Base-by-base conservation (phyloP, 805 yeast species). In the Wickerhamomyces strasburgensis region DNA sequence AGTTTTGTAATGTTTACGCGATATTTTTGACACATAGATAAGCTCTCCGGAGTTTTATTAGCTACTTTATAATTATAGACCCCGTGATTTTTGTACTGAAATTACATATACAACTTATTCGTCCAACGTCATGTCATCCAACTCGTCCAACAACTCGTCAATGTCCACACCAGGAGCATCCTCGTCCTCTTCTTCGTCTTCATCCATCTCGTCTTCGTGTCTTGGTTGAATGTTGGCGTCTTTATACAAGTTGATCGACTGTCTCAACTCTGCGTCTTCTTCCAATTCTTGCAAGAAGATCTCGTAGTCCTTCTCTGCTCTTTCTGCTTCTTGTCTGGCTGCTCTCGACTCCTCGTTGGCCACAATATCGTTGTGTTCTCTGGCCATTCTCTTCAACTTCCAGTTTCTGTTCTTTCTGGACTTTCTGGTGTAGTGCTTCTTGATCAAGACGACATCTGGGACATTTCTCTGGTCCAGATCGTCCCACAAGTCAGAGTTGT, bases 371-470 rank as follows among this genome's bases (percentile, higher is more conserved):
- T 78, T 75, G 66, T 89, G 95, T 65, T 93, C 98, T 57, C 73
- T 84, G 27, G 98, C 98, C 96, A 90, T 89, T 73, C 98, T 84
- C 80, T 85, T 84, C 64, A 90, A 78, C 65, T 83, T 86, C 95
- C 95, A 86, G 62, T 71, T 70, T 73, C 90, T 80, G 71, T 80
- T 75, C 68, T 78, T 82, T 67, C 75, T 77, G 32, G 78, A 70
- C 67, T 81, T 83, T 70, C 95, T 81, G 31, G 80, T 72, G 68
- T 88, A 90, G 62, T 75, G 75, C 59, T 88, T 89, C 86, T 88
- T 87, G 39, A 90, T 94, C 44, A 89, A 61, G 2, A 87, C 73
- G 34, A 89, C 95, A 52, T 89, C 97, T 14, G 95, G 93, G 16
- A 80, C 63, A 46, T 80, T 79, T 41, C 71, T 73, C 7, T 71